Conservation (phyloP, 139 green algal species). For the Edaphochlamys debaryana region DNA sequence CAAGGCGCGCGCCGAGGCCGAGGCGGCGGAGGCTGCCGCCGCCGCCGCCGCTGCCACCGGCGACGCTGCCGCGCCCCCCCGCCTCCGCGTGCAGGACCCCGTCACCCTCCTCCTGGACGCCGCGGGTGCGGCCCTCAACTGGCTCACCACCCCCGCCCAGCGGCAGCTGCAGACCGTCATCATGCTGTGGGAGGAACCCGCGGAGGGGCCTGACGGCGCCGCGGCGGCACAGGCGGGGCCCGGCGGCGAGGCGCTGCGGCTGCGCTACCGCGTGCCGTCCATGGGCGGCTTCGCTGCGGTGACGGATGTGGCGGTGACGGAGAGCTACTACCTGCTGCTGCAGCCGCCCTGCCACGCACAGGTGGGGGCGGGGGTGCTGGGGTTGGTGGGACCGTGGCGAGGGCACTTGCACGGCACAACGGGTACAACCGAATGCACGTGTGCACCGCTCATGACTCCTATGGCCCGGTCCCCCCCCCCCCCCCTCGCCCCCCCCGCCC, state of each 20-base stretch:
- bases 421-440: no score
- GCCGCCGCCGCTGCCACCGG: no score
- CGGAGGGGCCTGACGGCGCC: background rate
- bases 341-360: slow-evolving; percentile 32
- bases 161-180: slow-evolving; percentile 34
- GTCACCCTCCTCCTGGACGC: no score
- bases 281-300: slow-evolving; percentile 10
- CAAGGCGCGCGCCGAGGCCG: background rate
- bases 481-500: background rate
- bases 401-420: no score
- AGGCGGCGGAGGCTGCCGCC: background rate
- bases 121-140: background rate
- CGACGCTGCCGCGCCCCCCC: no score
- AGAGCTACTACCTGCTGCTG: slow-evolving; percentile 35
- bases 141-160: background rate
- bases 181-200: slow-evolving; percentile 59
- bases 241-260: background rate
- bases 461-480: background rate
- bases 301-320: slow-evolving; percentile 63
- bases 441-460: no score
- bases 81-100: no score
- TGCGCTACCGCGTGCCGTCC: background rate
- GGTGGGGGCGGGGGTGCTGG: background rate
- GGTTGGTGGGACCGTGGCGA: no score
- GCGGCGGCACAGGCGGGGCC: background rate